Percentiles rank a stretch among this genome's conserved stretches.
phyloP scores from a whole-genome alignment of 169 alveolate species.

The Eimeria acervulina region DNA sequence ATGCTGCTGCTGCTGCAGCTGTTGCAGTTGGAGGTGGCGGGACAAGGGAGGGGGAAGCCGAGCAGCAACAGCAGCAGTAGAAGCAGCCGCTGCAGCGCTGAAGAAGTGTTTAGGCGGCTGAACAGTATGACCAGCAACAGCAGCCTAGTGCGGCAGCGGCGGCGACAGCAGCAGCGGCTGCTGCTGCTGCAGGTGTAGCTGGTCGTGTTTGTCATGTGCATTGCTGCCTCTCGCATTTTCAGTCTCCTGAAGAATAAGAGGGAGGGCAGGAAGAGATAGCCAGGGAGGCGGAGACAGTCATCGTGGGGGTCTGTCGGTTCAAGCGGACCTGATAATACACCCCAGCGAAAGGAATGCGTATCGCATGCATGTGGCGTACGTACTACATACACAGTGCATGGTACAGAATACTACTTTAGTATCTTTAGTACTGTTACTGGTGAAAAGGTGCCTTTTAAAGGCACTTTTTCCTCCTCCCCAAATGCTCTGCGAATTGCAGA shows the following conservation, averaged over 20 bases:
- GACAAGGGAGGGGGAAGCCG: not conserved
- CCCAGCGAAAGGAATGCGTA: not conserved
- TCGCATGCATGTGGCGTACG: not conserved
- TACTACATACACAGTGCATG: not conserved
- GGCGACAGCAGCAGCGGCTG: constrained; percentile 28
- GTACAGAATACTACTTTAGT: not conserved
- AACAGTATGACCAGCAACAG: not conserved
- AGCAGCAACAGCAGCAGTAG: constrained; percentile 27
- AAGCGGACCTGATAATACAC: constrained; percentile 12
- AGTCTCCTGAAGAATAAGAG: not conserved
- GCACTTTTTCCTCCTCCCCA: constrained; percentile 4
- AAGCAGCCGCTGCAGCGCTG: not conserved
- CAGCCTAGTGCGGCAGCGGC: not conserved
- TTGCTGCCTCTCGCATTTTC: constrained; percentile 28
- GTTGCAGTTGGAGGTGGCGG: not conserved
- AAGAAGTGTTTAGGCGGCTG: not conserved
- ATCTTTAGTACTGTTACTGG: not conserved
- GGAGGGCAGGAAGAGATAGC: not conserved
- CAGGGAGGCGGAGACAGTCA: constrained; percentile 18
- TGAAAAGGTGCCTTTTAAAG: not conserved
- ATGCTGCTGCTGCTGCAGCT: not conserved
- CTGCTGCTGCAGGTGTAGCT: constrained; percentile 33
- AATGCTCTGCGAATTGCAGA: constrained; percentile 1
- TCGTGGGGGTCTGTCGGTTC: not conserved
- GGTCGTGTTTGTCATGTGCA: constrained; percentile 9